phyloP scores from a whole-genome alignment of 306 rosid species.

The Cicer pinnatifidum region DNA sequence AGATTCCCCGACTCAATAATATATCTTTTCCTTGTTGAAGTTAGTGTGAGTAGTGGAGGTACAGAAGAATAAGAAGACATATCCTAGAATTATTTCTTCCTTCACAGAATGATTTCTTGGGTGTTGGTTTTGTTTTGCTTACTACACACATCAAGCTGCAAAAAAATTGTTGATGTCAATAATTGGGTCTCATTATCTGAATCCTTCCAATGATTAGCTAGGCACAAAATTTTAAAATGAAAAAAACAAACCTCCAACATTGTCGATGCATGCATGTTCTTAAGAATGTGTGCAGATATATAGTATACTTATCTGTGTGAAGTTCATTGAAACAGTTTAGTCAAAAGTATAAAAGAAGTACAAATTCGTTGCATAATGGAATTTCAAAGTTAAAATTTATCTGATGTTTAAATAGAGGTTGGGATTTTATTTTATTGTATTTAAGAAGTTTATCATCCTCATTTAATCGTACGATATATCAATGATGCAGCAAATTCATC shows the following conservation, averaged over 20 bases:
- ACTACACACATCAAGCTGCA: conserved; percentile 24
- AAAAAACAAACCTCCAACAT: neutral
- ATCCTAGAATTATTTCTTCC: conserved; percentile 35
- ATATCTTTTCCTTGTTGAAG: conserved; percentile 14
- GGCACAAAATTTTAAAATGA: neutral
- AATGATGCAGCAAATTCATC: no score
- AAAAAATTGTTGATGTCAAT: conserved; percentile 35
- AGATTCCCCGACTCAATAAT: conserved; percentile 37
- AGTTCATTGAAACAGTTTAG: neutral
- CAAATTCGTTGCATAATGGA: neutral
- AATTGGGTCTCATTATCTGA: conserved; percentile 18
- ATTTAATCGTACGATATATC: no score
- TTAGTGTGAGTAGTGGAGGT: neutral
- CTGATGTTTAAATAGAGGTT: neutral
- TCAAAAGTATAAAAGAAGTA: neutral
- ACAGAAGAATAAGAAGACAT: conserved; percentile 17
- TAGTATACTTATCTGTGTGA: neutral
- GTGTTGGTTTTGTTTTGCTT: conserved; percentile 21
- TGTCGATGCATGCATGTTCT: conserved; percentile 33
- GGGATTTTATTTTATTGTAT: neutral
- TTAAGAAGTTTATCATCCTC: neutral
- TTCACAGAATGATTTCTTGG: conserved; percentile 30
- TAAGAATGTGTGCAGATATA: neutral
- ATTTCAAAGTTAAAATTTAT: neutral
- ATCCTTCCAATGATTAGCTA: conserved; percentile 35